Conservation (phyloP, 345 rosid species). For the Populus tremula region DNA sequence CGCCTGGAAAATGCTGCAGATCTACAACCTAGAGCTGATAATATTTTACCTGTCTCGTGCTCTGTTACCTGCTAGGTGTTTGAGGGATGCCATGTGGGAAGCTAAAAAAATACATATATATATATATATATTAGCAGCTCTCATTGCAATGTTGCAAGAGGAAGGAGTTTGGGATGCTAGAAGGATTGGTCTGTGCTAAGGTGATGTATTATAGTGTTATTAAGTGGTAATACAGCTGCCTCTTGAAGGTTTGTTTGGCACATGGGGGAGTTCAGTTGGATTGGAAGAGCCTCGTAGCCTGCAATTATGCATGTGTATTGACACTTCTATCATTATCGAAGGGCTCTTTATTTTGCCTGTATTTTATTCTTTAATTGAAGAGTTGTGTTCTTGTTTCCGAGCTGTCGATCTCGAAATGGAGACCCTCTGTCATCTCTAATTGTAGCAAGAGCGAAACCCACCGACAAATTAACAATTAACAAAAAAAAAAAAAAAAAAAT, state of each 20-base stretch:
- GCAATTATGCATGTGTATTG: conserved; percentile 23
- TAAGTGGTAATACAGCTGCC: conserved; percentile 15
- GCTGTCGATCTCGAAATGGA: neutral
- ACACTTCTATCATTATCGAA: conserved; percentile 12
- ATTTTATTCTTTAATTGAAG: conserved; percentile 17
- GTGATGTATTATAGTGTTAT: conserved; percentile 27
- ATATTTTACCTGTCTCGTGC: conserved; percentile 29
- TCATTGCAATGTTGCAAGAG: conserved; percentile 13
- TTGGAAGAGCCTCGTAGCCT: conserved; percentile 18
- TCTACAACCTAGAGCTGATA: conserved; percentile 28
- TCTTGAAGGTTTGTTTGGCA: conserved; percentile 24
- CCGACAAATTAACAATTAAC: too few species aligned
- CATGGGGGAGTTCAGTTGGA: neutral
- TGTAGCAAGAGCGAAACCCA: too few species aligned
- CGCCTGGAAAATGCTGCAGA: conserved; percentile 55
- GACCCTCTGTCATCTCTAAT: neutral
- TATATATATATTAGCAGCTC: conserved; percentile 4
- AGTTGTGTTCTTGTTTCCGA: conserved; percentile 9
- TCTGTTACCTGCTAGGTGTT: conserved; percentile 51
- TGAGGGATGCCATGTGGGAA: conserved; percentile 2
- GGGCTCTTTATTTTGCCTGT: conserved; percentile 19
- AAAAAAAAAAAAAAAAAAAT: too few species aligned
- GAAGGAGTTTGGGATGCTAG: conserved; percentile 16
- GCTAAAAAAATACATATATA: neutral
- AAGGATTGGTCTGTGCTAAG: conserved; percentile 23